Conservation (phyloP, 1,139 yeast species). For the Debaryomyces coudertii region DNA sequence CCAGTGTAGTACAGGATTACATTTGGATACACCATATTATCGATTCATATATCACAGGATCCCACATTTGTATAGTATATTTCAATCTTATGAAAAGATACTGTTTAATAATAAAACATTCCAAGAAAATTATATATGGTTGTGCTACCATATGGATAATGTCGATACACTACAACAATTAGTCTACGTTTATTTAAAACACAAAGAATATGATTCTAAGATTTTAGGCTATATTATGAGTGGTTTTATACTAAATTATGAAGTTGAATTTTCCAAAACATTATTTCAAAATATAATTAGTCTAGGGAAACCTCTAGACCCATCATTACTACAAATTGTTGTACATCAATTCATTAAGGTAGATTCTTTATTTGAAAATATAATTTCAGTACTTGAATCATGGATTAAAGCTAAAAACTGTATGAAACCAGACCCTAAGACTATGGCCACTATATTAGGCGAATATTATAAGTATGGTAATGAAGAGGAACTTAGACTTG, state of each 20-base stretch:
- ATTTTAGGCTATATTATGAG: conserved; percentile 35
- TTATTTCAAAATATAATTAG: conserved; percentile 26
- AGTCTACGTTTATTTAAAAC: conserved; percentile 23
- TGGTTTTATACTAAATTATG: conserved; percentile 36
- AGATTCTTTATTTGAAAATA: conserved; percentile 38
- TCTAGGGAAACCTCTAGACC: conserved; percentile 24
- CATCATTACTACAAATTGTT: conserved; percentile 32
- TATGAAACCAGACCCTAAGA: conserved; percentile 29
- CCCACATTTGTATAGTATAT: conserved; percentile 24
- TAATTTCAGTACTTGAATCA: conserved; percentile 26
- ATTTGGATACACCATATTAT: conserved; percentile 18
- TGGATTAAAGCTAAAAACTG: conserved; percentile 34
- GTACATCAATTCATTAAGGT: conserved; percentile 29
- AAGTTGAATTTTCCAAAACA: conserved; percentile 33
- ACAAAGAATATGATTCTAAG: conserved; percentile 23
- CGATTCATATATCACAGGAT: conserved; percentile 20
- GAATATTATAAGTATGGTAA: conserved; percentile 38
- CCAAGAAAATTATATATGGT: conserved; percentile 33
- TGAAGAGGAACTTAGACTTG: conserved; percentile 26
- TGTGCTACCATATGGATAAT: conserved; percentile 39
- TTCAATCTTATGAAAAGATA: conserved; percentile 20
- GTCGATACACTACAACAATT: conserved; percentile 25
- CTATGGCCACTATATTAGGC: conserved; percentile 31
- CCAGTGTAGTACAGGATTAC: conserved; percentile 16
- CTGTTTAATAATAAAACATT: conserved; percentile 18